These are phyloP conservation scores for Metschnikowia matae DNA, from an alignment of 805 yeast genomes.

Conservation along the genomic window DNA sequence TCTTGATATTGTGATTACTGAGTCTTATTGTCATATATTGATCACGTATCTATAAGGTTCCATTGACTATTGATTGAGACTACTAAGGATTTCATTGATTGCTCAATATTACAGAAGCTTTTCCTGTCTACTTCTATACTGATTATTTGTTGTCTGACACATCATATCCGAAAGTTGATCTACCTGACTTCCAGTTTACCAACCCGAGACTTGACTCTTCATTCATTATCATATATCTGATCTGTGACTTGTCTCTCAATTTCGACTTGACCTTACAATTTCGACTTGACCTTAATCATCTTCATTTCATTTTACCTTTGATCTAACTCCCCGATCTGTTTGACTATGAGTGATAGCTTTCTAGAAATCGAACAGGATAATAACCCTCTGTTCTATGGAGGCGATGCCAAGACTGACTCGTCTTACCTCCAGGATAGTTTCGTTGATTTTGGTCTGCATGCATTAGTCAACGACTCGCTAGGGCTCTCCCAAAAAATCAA, in stretches of 20 bases:
- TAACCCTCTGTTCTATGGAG: slow-evolving; percentile 39
- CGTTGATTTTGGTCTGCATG: slow-evolving; percentile 14
- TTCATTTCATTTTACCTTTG: too few species aligned
- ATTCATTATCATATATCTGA: neutral
- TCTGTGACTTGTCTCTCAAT: neutral
- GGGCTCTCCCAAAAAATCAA: slow-evolving; percentile 22
- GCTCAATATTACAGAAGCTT: too few species aligned
- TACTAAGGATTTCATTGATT: too few species aligned
- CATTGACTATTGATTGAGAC: too few species aligned
- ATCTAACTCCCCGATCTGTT: neutral
- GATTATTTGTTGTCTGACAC: too few species aligned
- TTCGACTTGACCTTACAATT: neutral
- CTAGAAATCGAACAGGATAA: slow-evolving; percentile 44
- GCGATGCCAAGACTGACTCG: slow-evolving; percentile 6
- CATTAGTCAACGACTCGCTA: slow-evolving; percentile 16
- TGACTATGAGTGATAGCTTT: slow-evolving; percentile 20
- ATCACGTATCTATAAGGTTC: too few species aligned
- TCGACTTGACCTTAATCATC: neutral
- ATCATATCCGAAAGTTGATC: too few species aligned
- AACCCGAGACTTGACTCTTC: too few species aligned
- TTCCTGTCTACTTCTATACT: too few species aligned
- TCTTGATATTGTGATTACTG: too few species aligned
- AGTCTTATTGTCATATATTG: too few species aligned
- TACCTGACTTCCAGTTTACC: too few species aligned
- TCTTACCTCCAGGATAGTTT: slow-evolving; percentile 13